A percentile compares a stretch with the other conserved stretches of the same genome.
Conservation (phyloP, 73 alveolate genomes). For the Breviolum minutum region DNA sequence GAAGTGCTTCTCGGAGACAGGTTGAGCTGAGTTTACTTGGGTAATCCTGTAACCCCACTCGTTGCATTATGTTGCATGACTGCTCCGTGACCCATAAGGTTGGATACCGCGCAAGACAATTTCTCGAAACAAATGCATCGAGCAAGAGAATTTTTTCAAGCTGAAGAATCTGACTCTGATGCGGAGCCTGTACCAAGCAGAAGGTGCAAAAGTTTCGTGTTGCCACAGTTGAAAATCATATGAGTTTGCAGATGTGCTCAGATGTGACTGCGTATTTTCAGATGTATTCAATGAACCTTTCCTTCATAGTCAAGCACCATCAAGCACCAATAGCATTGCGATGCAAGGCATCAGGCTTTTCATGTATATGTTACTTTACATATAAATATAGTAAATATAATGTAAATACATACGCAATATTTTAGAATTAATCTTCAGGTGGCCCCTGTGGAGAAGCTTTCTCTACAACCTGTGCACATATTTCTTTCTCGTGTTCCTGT, state of each 20-base stretch:
- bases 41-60: too few species aligned
- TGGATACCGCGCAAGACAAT: background rate
- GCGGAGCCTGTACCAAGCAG: background rate
- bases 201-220: background rate
- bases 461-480: background rate
- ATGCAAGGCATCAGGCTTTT: too few species aligned
- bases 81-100: background rate
- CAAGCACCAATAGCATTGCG: too few species aligned
- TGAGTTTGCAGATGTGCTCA: too few species aligned
- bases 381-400: too few species aligned
- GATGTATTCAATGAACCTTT: too few species aligned
- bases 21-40: too few species aligned
- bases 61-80: background rate
- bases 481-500: background rate
- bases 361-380: too few species aligned
- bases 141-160: background rate
- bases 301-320: too few species aligned
- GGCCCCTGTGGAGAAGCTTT: background rate
- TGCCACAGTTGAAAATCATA: too few species aligned
- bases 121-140: background rate
- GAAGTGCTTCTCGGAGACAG: background rate
- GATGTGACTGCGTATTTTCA: too few species aligned
- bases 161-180: slow-evolving; percentile 7
- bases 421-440: background rate
- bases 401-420: too few species aligned